Conservation (phyloP, 2,329 filamentous ascomycete species). For the Xylaria sp. region DNA sequence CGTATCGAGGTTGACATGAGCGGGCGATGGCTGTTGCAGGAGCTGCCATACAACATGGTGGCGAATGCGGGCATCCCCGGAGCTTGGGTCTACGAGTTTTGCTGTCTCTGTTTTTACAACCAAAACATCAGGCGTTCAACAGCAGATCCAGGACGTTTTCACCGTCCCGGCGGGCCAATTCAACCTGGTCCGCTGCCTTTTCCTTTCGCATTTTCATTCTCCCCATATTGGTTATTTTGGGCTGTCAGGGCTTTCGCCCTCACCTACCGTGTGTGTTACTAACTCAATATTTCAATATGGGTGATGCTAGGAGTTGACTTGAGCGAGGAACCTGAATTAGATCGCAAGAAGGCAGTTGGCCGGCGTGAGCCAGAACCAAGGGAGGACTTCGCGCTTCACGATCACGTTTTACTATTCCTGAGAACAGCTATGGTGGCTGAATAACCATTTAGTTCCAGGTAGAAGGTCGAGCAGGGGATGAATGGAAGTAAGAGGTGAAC, state of each 20-base stretch:
- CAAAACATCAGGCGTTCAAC: slow-evolving; percentile 84
- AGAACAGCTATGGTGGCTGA: not conserved
- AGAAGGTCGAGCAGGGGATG: not conserved
- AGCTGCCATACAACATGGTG: slow-evolving; percentile 77
- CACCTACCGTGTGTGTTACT: not conserved
- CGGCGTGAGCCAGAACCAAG: not conserved
- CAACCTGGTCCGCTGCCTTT: slow-evolving; percentile 64
- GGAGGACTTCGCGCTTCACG: not conserved
- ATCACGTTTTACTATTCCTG: not conserved
- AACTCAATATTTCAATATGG: slow-evolving; percentile 5
- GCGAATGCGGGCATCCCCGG: slow-evolving; percentile 52
- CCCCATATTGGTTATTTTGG: not conserved
- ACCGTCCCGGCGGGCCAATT: slow-evolving; percentile 66
- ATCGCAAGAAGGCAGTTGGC: not conserved
- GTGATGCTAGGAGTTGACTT: not conserved
- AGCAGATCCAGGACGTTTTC: slow-evolving; percentile 70
- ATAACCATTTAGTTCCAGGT: not conserved
- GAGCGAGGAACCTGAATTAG: not conserved
- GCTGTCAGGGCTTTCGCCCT: not conserved
- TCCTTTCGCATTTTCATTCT: slow-evolving; percentile 29
- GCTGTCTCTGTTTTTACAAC: slow-evolving; percentile 84
- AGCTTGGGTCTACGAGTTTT: slow-evolving; percentile 70
- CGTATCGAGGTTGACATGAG: slow-evolving; percentile 39
- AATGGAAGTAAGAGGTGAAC: not conserved
- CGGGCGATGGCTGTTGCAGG: slow-evolving; percentile 44